Conservation (phyloP, 257 asterid species). For the Gentiana dahurica region DNA sequence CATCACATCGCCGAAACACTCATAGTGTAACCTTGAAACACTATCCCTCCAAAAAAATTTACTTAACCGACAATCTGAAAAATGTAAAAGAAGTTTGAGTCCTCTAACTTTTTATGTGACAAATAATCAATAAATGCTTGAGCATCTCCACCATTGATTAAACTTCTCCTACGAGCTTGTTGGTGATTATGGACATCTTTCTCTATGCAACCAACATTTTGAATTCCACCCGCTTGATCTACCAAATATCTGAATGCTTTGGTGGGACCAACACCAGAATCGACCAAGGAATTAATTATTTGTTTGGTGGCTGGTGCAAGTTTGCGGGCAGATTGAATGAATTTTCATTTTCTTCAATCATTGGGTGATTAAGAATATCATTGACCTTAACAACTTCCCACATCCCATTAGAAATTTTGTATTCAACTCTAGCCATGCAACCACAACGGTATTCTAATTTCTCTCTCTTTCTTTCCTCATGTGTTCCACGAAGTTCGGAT, state of each 20-base stretch:
- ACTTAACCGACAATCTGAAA: neutral
- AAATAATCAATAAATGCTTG: neutral
- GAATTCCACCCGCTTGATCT: neutral
- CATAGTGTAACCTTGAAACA: neutral
- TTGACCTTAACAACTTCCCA: too few species aligned
- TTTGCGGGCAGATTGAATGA: too few species aligned
- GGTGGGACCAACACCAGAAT: neutral
- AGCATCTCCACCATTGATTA: neutral
- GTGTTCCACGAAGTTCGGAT: too few species aligned
- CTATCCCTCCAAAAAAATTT: constrained; percentile 4
- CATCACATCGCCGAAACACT: constrained; percentile 8
- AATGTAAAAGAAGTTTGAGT: neutral
- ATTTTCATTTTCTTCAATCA: too few species aligned
- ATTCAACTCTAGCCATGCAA: too few species aligned
- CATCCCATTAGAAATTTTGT: too few species aligned
- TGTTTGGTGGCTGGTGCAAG: neutral
- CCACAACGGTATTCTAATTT: too few species aligned
- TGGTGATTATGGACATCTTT: neutral
- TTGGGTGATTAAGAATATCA: too few species aligned
- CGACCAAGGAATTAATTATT: neutral
- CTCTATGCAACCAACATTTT: constrained; percentile 1
- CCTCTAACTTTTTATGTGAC: neutral
- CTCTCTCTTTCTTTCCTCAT: too few species aligned
- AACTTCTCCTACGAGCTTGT: neutral
- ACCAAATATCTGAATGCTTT: neutral